Evolutionary conservation across 2,329 filamentous ascomycete species (phyloP).

Genomic region (Sporothrix globosa): DNA sequence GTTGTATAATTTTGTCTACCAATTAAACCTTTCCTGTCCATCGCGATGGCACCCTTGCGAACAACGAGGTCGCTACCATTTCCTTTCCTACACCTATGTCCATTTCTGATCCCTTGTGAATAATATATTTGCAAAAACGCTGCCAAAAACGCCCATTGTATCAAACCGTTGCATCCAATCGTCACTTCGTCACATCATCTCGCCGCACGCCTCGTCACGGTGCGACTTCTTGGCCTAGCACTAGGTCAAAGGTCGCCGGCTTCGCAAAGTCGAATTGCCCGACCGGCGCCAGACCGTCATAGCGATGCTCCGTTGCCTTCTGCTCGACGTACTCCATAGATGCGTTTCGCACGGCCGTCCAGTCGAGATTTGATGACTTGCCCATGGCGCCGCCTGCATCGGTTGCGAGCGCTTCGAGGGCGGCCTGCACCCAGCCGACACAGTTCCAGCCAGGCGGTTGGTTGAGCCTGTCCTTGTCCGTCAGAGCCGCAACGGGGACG

Average conservation of each 20-base stretch:
- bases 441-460: constrained; percentile 11
- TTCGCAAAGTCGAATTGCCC: constrained; percentile 20
- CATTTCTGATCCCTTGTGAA: neutral
- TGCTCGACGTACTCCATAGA: constrained; percentile 20
- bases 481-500: neutral
- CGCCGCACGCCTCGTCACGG: constrained; percentile 1
- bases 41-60: neutral
- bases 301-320: constrained; percentile 26
- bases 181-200: neutral
- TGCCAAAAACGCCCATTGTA: neutral
- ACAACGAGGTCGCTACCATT: neutral
- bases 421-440: constrained; percentile 24
- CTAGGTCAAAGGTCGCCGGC: constrained; percentile 23
- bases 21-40: neutral
- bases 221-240: constrained; percentile 7
- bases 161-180: neutral
- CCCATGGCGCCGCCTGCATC: constrained; percentile 18
- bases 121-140: constrained; percentile 12
- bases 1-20: neutral
- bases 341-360: constrained; percentile 12
- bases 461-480: neutral
- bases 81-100: neutral
- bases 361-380: constrained; percentile 22
- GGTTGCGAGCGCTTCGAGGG: neutral
- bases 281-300: constrained; percentile 22